phyloP scores from a whole-genome alignment of 106 monocot genomes.

The Dendrobium nobile region DNA sequence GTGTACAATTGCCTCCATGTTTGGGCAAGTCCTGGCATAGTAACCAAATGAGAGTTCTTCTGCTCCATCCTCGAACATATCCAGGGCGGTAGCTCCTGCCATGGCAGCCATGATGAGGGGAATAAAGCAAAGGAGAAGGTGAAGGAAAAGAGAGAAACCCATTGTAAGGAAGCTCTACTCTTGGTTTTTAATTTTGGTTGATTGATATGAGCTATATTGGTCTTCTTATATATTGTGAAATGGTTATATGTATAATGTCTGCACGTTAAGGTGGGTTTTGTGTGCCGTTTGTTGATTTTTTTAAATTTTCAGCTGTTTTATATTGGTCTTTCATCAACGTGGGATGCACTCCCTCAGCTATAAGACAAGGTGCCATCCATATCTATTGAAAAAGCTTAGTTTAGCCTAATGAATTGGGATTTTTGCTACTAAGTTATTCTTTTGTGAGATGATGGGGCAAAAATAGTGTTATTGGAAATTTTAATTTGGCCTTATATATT shows the following conservation, averaged over 20 bases:
- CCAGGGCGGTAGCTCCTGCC: not conserved
- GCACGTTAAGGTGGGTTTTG: not conserved
- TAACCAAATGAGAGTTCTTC: constrained; percentile 30
- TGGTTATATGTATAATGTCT: not conserved
- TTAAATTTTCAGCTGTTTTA: not conserved
- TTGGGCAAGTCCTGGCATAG: constrained; percentile 48
- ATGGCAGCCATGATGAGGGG: not conserved
- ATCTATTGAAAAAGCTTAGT: not conserved
- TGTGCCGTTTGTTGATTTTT: not conserved
- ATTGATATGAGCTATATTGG: not conserved
- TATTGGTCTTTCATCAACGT: not conserved
- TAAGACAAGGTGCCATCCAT: not conserved
- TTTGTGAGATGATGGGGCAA: no score
- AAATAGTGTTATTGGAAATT: no score
- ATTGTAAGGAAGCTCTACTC: not conserved
- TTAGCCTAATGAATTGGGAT: no score
- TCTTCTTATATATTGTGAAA: not conserved
- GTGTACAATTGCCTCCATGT: constrained; percentile 47
- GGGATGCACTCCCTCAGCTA: not conserved
- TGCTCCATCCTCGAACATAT: not conserved
- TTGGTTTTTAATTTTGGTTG: not conserved
- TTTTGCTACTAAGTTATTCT: no score
- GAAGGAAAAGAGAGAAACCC: not conserved
- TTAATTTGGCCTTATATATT: no score
- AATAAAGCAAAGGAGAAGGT: not conserved